phyloP scores from a whole-genome alignment of 2,329 filamentous ascomycete genomes.

The Xylaria sp. region DNA sequence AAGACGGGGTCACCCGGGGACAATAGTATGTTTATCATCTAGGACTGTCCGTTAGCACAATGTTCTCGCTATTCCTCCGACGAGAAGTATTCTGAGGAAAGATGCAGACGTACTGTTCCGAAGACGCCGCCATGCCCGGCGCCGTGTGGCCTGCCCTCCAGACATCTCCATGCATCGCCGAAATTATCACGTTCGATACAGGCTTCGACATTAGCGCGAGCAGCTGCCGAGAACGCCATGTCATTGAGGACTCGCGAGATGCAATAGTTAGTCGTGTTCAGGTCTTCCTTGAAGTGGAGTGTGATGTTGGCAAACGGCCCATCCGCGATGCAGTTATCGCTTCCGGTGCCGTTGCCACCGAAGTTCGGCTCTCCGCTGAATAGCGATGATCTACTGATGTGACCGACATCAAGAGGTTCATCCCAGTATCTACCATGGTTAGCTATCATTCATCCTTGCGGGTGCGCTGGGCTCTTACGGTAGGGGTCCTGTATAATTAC shows the following conservation, averaged over 20 bases:
- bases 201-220: conserved; percentile 28
- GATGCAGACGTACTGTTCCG: conserved; percentile 38
- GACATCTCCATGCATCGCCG: conserved; percentile 34
- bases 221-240: conserved; percentile 24
- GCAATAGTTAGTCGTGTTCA: conserved; percentile 40
- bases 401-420: conserved; percentile 47
- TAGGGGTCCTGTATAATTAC: conserved; percentile 42
- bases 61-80: not conserved
- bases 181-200: conserved; percentile 31
- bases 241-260: conserved; percentile 43
- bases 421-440: conserved; percentile 50
- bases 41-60: conserved; percentile 10
- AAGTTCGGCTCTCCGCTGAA: conserved; percentile 48
- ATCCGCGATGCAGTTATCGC: conserved; percentile 47
- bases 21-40: conserved; percentile 40
- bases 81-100: not conserved
- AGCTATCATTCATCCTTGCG: not conserved
- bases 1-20: conserved; percentile 45
- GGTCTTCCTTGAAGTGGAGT: conserved; percentile 45
- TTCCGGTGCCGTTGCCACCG: conserved; percentile 46
- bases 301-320: conserved; percentile 51
- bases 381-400: conserved; percentile 43
- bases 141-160: conserved; percentile 37
- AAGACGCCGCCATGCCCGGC: conserved; percentile 40
- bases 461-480: conserved; percentile 33